A percentile compares a stretch with the other conserved stretches of the same genome.
These are phyloP conservation scores for Pseudogymnoascus sp. DNA, from an alignment of 2,329 filamentous ascomycete species.

Conservation along the genomic window DNA sequence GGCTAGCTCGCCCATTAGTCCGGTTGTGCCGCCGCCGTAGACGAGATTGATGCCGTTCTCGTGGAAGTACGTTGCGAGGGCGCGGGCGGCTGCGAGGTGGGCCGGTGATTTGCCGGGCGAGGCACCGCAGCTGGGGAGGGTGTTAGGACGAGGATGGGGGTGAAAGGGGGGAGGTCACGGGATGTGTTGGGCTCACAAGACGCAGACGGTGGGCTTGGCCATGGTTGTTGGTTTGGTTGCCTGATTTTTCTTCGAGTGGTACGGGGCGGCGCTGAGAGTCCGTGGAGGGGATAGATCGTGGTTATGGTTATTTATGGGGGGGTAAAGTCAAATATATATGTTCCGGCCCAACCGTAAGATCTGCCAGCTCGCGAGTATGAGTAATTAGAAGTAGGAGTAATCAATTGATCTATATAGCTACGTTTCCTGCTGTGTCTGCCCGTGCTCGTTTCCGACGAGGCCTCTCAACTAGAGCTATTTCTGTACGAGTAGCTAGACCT, in stretches of 20 bases:
- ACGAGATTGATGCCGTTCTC: constrained; percentile 55
- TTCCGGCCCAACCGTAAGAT: too few species aligned
- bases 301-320: neutral
- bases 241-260: neutral
- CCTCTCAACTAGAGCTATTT: too few species aligned
- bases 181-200: neutral
- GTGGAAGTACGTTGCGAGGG: constrained; percentile 67
- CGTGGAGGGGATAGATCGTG: neutral
- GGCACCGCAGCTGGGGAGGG: constrained; percentile 60
- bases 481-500: too few species aligned
- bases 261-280: neutral
- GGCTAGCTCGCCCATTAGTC: constrained; percentile 90
- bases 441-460: too few species aligned
- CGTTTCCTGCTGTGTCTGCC: too few species aligned
- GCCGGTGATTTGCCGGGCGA: constrained; percentile 60
- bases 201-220: neutral
- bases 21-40: constrained; percentile 73
- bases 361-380: too few species aligned
- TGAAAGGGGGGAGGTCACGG: neutral
- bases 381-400: too few species aligned
- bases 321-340: neutral
- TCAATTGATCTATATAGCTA: too few species aligned
- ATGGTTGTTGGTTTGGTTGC: neutral
- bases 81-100: constrained; percentile 69
- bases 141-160: neutral